A percentile compares a stretch with the other conserved stretches of the same genome.
Evolutionary conservation across 2,329 filamentous ascomycete genomes (phyloP).

Genomic region (Cordyceps militaris): DNA sequence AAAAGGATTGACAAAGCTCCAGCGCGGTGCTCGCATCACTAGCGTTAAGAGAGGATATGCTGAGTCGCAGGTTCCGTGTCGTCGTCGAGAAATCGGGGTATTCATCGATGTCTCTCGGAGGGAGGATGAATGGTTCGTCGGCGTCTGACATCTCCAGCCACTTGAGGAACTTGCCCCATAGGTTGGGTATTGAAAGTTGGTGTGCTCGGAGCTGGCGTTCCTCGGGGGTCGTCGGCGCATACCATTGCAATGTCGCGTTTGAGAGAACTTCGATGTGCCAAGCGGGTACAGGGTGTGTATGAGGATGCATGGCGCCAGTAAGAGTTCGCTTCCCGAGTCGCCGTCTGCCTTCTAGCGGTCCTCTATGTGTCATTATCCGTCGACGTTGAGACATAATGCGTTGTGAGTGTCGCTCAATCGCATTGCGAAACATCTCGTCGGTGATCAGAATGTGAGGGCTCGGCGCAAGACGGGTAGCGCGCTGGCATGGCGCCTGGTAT

Average conservation of each 20-base stretch:
- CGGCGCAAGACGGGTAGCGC: constrained; percentile 17
- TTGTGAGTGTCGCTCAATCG: constrained; percentile 26
- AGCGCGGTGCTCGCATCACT: not conserved
- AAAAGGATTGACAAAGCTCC: not conserved
- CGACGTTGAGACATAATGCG: constrained; percentile 19
- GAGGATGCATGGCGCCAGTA: constrained; percentile 40
- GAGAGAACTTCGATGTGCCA: constrained; percentile 42
- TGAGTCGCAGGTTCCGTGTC: not conserved
- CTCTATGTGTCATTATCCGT: constrained; percentile 38
- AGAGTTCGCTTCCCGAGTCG: constrained; percentile 47
- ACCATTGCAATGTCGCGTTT: constrained; percentile 46
- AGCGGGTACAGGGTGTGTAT: constrained; percentile 29
- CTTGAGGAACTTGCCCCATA: constrained; percentile 23
- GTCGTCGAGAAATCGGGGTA: not conserved
- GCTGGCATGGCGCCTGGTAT: constrained; percentile 22
- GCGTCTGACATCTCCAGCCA: constrained; percentile 23
- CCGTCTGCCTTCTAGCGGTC: constrained; percentile 48
- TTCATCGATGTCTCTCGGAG: constrained; percentile 8
- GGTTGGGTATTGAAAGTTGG: constrained; percentile 15
- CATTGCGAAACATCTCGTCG: constrained; percentile 26
- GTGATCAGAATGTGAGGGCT: constrained; percentile 26
- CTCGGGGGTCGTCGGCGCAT: constrained; percentile 35
- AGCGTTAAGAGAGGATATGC: not conserved
- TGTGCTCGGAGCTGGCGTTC: constrained; percentile 20
- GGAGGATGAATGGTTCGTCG: constrained; percentile 17